These are phyloP conservation scores for Aspergillus sp. DNA, from an alignment of 2,329 filamentous ascomycete genomes.

Conservation along the genomic window DNA sequence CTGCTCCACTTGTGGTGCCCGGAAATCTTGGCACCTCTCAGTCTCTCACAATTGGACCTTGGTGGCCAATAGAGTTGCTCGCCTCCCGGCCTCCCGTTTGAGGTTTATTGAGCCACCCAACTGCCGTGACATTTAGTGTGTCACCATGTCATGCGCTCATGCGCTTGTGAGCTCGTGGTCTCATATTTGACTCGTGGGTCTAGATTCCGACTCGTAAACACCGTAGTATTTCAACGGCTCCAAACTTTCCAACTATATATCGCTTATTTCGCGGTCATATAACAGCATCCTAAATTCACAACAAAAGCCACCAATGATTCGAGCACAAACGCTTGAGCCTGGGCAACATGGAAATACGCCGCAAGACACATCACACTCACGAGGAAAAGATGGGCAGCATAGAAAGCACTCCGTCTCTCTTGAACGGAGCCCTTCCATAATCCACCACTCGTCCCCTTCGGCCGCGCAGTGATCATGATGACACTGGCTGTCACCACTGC, in stretches of 20 bases:
- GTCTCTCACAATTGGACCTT: no score
- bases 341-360: conserved; percentile 56
- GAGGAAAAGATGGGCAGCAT: conserved; percentile 55
- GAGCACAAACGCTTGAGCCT: conserved; percentile 55
- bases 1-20: no score
- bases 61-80: no score
- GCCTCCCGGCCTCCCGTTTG: no score
- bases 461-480: conserved; percentile 50
- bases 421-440: conserved; percentile 20
- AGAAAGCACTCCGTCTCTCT: conserved; percentile 50
- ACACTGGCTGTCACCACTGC: conserved; percentile 49
- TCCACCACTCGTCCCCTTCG: conserved; percentile 31
- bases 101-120: no score
- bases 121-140: no score
- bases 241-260: not conserved
- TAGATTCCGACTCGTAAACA: not conserved
- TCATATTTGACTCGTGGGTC: not conserved
- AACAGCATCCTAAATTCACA: conserved; percentile 40
- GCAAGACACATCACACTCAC: conserved; percentile 50
- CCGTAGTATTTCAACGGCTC: not conserved
- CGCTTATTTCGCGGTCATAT: conserved; percentile 12
- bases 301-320: conserved; percentile 50
- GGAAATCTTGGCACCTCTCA: no score
- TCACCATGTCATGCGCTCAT: no score
- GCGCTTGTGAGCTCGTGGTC: no score